These are phyloP conservation scores for Harrya chromipes DNA, from an alignment of 768 basidiomycete species.

Conservation along the genomic window DNA sequence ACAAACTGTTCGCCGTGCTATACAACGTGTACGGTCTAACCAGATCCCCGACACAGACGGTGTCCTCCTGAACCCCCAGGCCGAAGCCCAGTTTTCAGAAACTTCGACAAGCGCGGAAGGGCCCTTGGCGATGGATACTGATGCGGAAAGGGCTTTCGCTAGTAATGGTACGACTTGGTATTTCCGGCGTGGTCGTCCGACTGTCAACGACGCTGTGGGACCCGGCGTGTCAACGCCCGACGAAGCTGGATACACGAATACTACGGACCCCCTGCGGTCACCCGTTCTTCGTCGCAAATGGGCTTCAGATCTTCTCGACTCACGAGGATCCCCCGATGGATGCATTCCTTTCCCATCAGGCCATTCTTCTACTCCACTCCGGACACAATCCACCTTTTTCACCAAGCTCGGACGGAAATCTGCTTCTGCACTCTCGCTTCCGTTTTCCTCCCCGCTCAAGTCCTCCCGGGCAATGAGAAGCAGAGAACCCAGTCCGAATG, in stretches of 20 bases:
- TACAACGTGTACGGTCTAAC: slow-evolving; percentile 37
- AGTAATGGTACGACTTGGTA: slow-evolving; percentile 51
- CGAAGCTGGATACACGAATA: slow-evolving; percentile 24
- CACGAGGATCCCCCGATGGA: slow-evolving; percentile 21
- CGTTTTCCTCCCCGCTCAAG: slow-evolving; percentile 31
- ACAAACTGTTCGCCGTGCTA: slow-evolving; percentile 58
- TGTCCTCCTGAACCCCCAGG: slow-evolving; percentile 21
- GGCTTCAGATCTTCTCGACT: slow-evolving; percentile 42
- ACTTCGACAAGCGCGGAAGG: slow-evolving; percentile 41
- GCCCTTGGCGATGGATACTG: slow-evolving; percentile 74
- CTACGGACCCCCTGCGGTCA: slow-evolving; percentile 39
- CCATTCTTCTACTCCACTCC: slow-evolving; percentile 6
- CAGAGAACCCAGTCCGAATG: slow-evolving; percentile 28
- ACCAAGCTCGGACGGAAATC: slow-evolving; percentile 44
- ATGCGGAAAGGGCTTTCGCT: slow-evolving; percentile 69
- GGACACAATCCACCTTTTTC: slow-evolving; percentile 36
- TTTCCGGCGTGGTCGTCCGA: slow-evolving; percentile 47
- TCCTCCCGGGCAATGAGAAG: slow-evolving; percentile 19
- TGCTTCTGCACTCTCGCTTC: slow-evolving; percentile 39
- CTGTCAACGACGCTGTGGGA: slow-evolving; percentile 19
- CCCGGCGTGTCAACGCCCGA: slow-evolving; percentile 35
- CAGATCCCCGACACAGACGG: slow-evolving; percentile 22
- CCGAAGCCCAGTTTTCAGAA: slow-evolving; percentile 16
- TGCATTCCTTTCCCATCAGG: slow-evolving; percentile 11
- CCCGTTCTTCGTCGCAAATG: slow-evolving; percentile 46